Evolutionary conservation across 208 protist genomes (phyloP).

Genomic region (Trypanosomatidae sp.): DNA sequence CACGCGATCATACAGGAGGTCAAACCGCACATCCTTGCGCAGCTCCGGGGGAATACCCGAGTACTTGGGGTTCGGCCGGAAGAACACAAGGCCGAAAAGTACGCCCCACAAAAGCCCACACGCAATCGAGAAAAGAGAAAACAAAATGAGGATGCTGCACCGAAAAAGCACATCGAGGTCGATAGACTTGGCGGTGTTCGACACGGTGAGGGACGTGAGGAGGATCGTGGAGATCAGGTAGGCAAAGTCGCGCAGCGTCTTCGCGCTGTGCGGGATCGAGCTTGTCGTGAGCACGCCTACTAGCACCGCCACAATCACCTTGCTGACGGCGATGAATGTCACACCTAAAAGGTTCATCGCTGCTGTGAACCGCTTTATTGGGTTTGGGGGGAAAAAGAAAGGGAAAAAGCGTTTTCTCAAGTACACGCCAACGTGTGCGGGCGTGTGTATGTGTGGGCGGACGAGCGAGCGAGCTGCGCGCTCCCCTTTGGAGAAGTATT

Average conservation of each 20-base stretch:
- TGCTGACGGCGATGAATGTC: slow-evolving; percentile 65
- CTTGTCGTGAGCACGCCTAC: slow-evolving; percentile 55
- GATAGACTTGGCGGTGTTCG: slow-evolving; percentile 49
- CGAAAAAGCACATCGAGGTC: slow-evolving; percentile 27
- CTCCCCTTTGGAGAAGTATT: background rate
- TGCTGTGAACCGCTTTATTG: background rate
- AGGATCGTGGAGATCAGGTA: slow-evolving; percentile 67
- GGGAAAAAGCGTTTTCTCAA: background rate
- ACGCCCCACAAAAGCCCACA: slow-evolving; percentile 31
- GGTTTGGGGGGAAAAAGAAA: background rate
- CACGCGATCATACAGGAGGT: slow-evolving; percentile 38
- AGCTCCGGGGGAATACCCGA: slow-evolving; percentile 60
- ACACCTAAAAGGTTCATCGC: slow-evolving; percentile 59
- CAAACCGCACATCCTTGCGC: slow-evolving; percentile 39
- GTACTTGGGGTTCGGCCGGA: slow-evolving; percentile 19
- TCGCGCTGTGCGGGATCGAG: slow-evolving; percentile 47
- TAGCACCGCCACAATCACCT: slow-evolving; percentile 78
- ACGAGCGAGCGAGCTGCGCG: background rate
- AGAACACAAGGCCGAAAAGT: slow-evolving; percentile 10
- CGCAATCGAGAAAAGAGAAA: slow-evolving; percentile 39
- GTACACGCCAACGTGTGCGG: background rate
- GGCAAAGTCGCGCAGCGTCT: slow-evolving; percentile 66
- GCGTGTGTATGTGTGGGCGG: background rate
- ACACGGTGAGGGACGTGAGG: slow-evolving; percentile 63
- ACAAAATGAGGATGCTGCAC: slow-evolving; percentile 60